A percentile compares a stretch with the other conserved stretches of the same genome.
These are phyloP conservation scores for Ceratocystis colombiana DNA, from an alignment of 2,329 filamentous ascomycete genomes.

Conservation along the genomic window DNA sequence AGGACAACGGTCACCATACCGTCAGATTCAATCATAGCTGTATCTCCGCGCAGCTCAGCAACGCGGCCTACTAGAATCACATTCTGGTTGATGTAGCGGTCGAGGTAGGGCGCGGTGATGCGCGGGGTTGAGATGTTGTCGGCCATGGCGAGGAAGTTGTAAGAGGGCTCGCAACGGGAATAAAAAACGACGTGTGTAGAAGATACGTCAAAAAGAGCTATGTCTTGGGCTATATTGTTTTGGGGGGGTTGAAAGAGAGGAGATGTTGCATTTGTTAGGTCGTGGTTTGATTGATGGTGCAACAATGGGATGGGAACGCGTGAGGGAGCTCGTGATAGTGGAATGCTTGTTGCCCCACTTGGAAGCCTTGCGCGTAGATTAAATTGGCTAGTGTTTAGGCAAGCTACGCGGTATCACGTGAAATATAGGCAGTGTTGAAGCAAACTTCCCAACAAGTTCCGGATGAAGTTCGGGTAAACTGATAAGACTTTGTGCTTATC, in stretches of 20 bases:
- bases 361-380: background rate
- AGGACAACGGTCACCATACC: constrained; percentile 66
- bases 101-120: constrained; percentile 69
- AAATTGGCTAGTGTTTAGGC: background rate
- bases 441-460: too few relatives aligned
- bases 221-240: background rate
- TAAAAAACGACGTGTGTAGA: background rate
- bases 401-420: background rate
- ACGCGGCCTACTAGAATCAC: constrained; percentile 84
- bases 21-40: constrained; percentile 68
- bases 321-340: too few relatives aligned
- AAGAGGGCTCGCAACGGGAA: background rate
- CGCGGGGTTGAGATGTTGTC: constrained; percentile 56
- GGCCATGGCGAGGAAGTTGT: constrained; percentile 46
- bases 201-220: background rate
- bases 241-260: too few relatives aligned
- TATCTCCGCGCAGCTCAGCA: constrained; percentile 67
- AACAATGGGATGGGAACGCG: too few relatives aligned
- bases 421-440: background rate
- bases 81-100: constrained; percentile 61
- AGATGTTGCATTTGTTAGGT: background rate
- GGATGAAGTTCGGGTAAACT: too few relatives aligned
- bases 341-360: background rate
- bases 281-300: background rate
- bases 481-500: too few relatives aligned